Percentiles rank a stretch among this genome's conserved stretches.
phyloP scores from a whole-genome alignment of 441 rosid species.

The Hypseocharis bilobata region DNA sequence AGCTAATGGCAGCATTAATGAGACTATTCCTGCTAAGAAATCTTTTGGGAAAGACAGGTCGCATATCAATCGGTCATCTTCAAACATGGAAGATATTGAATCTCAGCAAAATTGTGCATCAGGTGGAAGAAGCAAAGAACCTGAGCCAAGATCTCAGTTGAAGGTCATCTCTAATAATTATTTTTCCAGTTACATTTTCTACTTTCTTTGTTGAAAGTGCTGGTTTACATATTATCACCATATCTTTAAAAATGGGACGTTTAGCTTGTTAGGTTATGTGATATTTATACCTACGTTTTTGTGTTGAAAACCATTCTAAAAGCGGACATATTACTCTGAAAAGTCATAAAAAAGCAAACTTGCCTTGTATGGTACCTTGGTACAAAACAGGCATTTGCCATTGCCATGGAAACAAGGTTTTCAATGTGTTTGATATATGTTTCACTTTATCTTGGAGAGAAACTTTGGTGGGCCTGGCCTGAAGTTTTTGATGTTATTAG shows the following conservation, averaged over 20 bases:
- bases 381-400: not conserved
- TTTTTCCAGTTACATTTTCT: not conserved
- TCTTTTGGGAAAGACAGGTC: slow-evolving; percentile 24
- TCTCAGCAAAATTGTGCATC: slow-evolving; percentile 19
- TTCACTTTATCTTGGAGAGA: too few species aligned
- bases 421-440: too few species aligned
- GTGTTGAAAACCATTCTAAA: not conserved
- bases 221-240: not conserved
- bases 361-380: not conserved
- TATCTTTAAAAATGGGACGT: not conserved
- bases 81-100: slow-evolving; percentile 15
- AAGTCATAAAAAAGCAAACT: not conserved
- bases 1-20: slow-evolving; percentile 24
- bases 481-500: not conserved
- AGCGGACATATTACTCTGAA: not conserved
- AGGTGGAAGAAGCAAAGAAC: slow-evolving; percentile 21
- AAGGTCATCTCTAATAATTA: slow-evolving; percentile 27
- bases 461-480: not conserved
- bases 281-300: not conserved
- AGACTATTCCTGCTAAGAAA: slow-evolving; percentile 11
- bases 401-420: not conserved
- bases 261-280: not conserved
- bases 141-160: slow-evolving; percentile 14
- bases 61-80: slow-evolving; percentile 4
- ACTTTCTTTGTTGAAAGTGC: not conserved